phyloP scores from a whole-genome alignment of 805 yeast species.

The Pichia ethanolica region DNA sequence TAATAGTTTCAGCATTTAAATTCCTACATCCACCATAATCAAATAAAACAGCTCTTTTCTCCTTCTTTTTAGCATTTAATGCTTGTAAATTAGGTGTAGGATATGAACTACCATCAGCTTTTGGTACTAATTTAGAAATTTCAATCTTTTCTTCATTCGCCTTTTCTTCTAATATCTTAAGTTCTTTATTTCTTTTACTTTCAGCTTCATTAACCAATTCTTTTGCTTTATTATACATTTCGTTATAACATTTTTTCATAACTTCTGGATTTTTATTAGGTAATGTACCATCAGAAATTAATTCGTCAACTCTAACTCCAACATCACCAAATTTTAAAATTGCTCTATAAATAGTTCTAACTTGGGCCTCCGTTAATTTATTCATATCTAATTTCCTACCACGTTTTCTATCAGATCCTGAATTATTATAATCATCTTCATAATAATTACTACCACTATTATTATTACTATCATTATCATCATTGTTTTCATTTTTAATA shows the following conservation, averaged over 20 bases:
- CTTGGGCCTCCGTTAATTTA: conserved; percentile 73
- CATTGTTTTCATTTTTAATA: conserved; percentile 38
- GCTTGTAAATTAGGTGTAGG: conserved; percentile 31
- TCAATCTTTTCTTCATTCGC: conserved; percentile 48
- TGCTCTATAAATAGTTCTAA: conserved; percentile 78
- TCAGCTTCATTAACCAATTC: conserved; percentile 61
- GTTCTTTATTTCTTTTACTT: conserved; percentile 44
- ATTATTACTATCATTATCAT: conserved; percentile 29
- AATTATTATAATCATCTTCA: conserved; percentile 23
- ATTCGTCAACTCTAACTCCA: conserved; percentile 67
- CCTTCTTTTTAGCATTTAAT: conserved; percentile 54
- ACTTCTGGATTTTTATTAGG: conserved; percentile 78
- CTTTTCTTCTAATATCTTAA: conserved; percentile 52
- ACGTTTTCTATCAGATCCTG: conserved; percentile 26
- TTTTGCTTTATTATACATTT: conserved; percentile 55
- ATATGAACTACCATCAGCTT: conserved; percentile 21
- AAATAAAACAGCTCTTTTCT: conserved; percentile 83
- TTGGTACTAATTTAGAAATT: conserved; percentile 25
- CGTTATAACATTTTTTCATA: conserved; percentile 69
- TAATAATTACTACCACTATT: conserved; percentile 21
- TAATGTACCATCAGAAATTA: conserved; percentile 83
- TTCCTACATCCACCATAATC: conserved; percentile 83
- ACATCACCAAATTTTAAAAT: conserved; percentile 79
- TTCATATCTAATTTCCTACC: conserved; percentile 35
- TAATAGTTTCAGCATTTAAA: conserved; percentile 81